These are phyloP conservation scores for Benincasa hispida DNA, from an alignment of 306 rosid species.

Conservation along the genomic window DNA sequence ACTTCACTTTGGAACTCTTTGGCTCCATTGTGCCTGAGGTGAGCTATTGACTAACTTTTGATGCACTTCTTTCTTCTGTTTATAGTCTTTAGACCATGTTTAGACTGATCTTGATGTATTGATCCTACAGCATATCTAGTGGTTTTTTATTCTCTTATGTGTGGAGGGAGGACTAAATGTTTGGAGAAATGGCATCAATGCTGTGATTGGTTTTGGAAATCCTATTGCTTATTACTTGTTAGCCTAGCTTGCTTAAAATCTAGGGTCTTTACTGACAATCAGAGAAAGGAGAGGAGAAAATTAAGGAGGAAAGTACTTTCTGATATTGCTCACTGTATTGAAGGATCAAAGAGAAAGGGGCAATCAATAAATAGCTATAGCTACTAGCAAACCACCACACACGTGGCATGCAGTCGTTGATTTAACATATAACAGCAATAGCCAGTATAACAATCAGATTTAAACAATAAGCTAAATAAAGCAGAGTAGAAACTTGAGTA, in stretches of 20 bases:
- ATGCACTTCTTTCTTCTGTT: not conserved
- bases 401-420: not conserved
- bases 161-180: not conserved
- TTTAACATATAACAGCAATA: not conserved
- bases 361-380: not conserved
- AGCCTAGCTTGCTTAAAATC: not conserved
- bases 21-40: slow-evolving; percentile 57
- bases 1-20: slow-evolving; percentile 51
- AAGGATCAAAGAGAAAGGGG: not conserved
- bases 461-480: too few relatives aligned
- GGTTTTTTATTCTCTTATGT: not conserved
- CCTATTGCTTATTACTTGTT: not conserved
- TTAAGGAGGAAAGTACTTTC: not conserved
- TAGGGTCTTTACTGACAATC: not conserved
- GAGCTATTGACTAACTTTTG: slow-evolving; percentile 8
- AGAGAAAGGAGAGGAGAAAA: not conserved
- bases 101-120: not conserved
- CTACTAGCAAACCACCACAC: not conserved
- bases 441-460: not conserved
- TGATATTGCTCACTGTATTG: not conserved
- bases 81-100: not conserved
- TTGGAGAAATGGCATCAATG: not conserved
- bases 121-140: not conserved
- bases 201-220: not conserved
- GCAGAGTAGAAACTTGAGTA: not conserved